Base-by-base conservation (phyloP, 2,329 filamentous ascomycete species). In the Fusarium napiforme region DNA sequence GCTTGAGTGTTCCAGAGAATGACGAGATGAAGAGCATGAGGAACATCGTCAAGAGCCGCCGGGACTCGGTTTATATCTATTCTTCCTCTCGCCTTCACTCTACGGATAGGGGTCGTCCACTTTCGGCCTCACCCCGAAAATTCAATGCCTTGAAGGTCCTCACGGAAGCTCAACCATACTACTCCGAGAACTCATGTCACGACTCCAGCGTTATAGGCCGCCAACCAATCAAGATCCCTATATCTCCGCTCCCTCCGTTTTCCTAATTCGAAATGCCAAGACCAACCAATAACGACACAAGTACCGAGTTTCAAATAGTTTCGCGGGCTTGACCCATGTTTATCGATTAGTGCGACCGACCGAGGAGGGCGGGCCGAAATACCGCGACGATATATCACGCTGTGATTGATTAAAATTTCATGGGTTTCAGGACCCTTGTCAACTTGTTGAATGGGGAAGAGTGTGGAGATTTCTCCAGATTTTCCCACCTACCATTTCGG, bases 401-500 rank as follows among this genome's bases (percentile, higher is more conserved):
- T 63, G n/a, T 36, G 26, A 36, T 57, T 42, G 28, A 28, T 39
- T 32, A 28, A 63, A 12, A 23, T 37, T 61, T 60, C 23, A 21
- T 30, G 4, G 11, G 66, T 68, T 68, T 68, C 64, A 68, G 32
- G 19, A 63, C 37, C 66, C 64, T 30, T 68, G 65, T 34, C 43
- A 15, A 19, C 7, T 21, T 34, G 11, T 23, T 43, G 6, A 18
- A 43, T 43, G 42, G n/a, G 36, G 36, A 19, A 37, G 16, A 19
- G 16, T 52, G 45, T 39, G 19, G 34, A 9, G 28, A 34, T 66
- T 36, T 60, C 49, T 67, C 64, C 64, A 66, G 46, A 50, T 49
- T 68, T 68, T 68, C 37, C 65, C 65, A 68, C 65, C 65, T 68
- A 68, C 65, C 65, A 68, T 49, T 19, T 19, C 19, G n/a, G 21